These are phyloP conservation scores for Colletotrichum sp. DNA, from an alignment of 2,329 filamentous ascomycete genomes.

Conservation along the genomic window DNA sequence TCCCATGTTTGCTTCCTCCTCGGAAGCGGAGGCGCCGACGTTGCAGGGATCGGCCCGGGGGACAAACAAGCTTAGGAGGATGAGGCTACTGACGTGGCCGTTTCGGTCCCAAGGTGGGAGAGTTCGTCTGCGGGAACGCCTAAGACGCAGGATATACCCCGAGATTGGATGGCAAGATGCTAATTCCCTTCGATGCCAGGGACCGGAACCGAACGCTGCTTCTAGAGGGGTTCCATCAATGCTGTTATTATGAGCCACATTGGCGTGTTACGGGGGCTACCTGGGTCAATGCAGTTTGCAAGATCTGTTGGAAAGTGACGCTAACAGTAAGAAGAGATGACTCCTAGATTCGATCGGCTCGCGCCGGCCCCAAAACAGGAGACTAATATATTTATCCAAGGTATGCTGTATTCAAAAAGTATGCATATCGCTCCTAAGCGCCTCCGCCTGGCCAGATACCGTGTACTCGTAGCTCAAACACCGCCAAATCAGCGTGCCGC, in stretches of 20 bases:
- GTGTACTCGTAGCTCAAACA: slow-evolving; percentile 15
- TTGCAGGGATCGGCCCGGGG: not conserved
- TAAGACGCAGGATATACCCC: not conserved
- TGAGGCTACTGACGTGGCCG: not conserved
- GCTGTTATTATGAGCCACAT: not conserved
- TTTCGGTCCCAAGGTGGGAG: not conserved
- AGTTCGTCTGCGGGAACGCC: not conserved
- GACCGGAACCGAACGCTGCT: not conserved
- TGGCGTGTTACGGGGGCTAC: rapidly evolving
- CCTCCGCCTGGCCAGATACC: slow-evolving; percentile 18
- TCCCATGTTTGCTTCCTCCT: not conserved
- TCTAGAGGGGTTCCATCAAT: not conserved
- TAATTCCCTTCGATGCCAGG: not conserved
- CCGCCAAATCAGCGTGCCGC: not conserved
- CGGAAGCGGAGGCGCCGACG: not conserved
- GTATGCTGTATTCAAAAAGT: slow-evolving; percentile 16
- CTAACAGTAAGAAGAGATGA: not conserved
- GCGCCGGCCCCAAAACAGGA: slow-evolving; percentile 1
- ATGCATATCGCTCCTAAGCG: slow-evolving; percentile 16
- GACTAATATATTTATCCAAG: slow-evolving; percentile 9
- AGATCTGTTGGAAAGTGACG: not conserved
- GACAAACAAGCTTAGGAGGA: not conserved
- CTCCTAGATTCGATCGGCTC: slow-evolving; percentile 1
- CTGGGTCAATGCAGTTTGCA: rapidly evolving
- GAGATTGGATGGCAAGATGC: not conserved